Evolutionary conservation across 2,329 filamentous ascomycete species (phyloP).

Genomic region (Colletotrichum horii): DNA sequence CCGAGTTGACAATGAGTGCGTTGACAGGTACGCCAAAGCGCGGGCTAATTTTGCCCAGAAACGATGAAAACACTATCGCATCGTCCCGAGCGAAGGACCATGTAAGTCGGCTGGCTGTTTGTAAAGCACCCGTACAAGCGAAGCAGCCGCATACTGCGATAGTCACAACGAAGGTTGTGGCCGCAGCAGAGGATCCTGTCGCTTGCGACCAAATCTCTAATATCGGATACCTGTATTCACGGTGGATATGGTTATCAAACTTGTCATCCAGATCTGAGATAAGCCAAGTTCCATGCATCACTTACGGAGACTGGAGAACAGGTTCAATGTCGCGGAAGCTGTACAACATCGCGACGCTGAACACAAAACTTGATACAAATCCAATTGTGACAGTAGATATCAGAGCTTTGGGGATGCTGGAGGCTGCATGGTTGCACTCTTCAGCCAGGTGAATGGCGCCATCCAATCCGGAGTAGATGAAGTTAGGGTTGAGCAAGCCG

Average conservation of each 20-base stretch:
- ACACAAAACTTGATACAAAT: conserved; percentile 34
- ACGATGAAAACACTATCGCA: background rate
- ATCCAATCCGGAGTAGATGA: conserved; percentile 41
- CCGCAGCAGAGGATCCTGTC: background rate
- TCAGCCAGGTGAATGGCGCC: conserved; percentile 42
- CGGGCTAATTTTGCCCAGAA: background rate
- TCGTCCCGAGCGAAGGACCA: conserved; percentile 18
- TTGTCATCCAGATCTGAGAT: rapidly evolving
- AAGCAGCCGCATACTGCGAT: conserved; percentile 1
- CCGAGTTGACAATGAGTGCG: background rate
- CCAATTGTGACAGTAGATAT: conserved; percentile 35
- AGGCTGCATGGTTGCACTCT: conserved; percentile 35
- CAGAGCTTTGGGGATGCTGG: conserved; percentile 35
- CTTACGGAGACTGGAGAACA: conserved; percentile 6
- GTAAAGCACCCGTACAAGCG: conserved; percentile 4
- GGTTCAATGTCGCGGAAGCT: conserved; percentile 25
- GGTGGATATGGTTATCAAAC: background rate
- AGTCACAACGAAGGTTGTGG: background rate
- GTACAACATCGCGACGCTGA: conserved; percentile 33
- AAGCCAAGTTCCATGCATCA: rapidly evolving
- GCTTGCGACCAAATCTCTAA: conserved; percentile 15
- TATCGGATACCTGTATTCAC: background rate
- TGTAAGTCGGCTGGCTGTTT: conserved; percentile 9
- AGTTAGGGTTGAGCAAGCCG: conserved; percentile 41
- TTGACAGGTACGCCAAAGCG: conserved; percentile 2